Evolutionary conservation across 495 filamentous ascomycete species (phyloP).

Genomic region (Penicillium lagena): DNA sequence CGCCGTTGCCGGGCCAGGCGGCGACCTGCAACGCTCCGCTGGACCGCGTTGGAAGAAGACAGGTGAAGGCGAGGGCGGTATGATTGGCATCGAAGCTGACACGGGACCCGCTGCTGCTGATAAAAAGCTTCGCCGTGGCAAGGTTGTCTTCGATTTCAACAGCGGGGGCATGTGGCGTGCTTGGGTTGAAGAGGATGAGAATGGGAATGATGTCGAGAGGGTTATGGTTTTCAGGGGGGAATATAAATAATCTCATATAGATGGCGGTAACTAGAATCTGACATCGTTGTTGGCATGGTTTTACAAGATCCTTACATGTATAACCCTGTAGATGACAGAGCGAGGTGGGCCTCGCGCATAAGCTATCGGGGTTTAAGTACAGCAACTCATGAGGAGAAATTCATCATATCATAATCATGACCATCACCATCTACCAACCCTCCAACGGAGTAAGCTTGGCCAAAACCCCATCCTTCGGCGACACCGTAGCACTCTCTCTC

Average conservation of each 20-base stretch:
- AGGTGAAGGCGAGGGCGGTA: conserved; percentile 78
- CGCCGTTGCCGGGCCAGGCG: conserved; percentile 60
- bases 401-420: no score
- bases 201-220: conserved; percentile 46
- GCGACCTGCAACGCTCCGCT: conserved; percentile 71
- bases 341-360: no score
- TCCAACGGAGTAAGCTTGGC: conserved; percentile 54
- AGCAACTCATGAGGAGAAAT: no score
- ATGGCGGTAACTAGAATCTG: no score
- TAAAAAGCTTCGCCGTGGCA: conserved; percentile 32
- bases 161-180: conserved; percentile 88
- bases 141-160: conserved; percentile 72
- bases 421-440: conserved; percentile 48
- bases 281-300: no score
- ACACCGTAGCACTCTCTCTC: conserved; percentile 53
- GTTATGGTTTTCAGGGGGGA: conserved; percentile 59
- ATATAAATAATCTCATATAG: conserved; percentile 10
- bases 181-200: conserved; percentile 65
- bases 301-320: no score
- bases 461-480: conserved; percentile 57
- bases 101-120: conserved; percentile 16
- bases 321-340: no score
- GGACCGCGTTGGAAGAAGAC: conserved; percentile 68
- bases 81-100: conserved; percentile 75
- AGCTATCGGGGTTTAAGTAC: no score